Evolutionary conservation across 176 grass and related monocot genomes (phyloP), one percentile per base, ranked within the genome.

Genomic region (Luzula sylvatica): DNA sequence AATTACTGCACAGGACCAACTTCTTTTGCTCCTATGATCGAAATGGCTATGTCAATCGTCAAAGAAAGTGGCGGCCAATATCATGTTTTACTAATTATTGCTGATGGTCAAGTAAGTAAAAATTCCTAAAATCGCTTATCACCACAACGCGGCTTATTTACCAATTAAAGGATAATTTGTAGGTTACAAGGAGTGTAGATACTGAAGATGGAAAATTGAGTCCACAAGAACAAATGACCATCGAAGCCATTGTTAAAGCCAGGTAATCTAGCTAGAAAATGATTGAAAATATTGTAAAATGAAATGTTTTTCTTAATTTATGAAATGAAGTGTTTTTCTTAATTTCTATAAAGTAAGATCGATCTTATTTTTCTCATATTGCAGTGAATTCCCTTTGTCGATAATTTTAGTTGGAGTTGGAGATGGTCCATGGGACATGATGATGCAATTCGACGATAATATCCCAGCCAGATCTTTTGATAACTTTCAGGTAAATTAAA

Each of bases 391-490:
- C 65, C 92, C 92, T 12, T 73, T 98, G 25, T 98, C 92, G 11
- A 90, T 98, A 39, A 69, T 98, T 38, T 56, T 98, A 29, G 92
- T 98, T 59, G 92, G 92, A 65, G 92, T 98, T 62, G 92, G 92
- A 58, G 92, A 98, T 74, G 92, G 92, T 5, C 92, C 92, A 26
- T 98, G 92, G 92, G 92, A 98, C 65, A 90, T 90, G 81, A 98
- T 98, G 92, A 82, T 82, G 39, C 58, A 86, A 74, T 98, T 98
- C 56, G 92, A 96, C 52, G 92, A 96, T 56, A 96, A 96, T 46
- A 96, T 96, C 66, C 92, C 92, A 26, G 44, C 92, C 14, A 67
- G 92, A 60, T 65, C 84, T 28, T 96, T 96, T 56, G 92, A 96
- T 55, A 96, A 96, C 69, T 96, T 96, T 42, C 92, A 96, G 76